phyloP scores from a whole-genome alignment of 345 rosid species.

The Corymbia maculata region DNA sequence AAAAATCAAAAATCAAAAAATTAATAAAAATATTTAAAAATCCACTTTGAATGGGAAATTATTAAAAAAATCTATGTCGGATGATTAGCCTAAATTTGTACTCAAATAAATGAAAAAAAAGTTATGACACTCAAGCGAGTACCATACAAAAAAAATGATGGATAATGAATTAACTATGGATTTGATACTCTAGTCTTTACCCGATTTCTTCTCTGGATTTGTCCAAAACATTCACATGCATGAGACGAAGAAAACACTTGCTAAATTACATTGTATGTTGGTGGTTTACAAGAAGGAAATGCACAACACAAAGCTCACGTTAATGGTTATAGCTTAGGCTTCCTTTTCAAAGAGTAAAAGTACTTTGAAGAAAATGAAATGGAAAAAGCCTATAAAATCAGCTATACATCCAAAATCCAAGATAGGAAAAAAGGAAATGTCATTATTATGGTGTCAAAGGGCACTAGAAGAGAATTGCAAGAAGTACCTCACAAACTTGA shows the following conservation, averaged over 20 bases:
- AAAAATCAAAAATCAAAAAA: too few relatives aligned
- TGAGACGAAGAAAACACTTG: not conserved
- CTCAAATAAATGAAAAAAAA: too few relatives aligned
- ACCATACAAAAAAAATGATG: not conserved
- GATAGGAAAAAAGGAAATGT: not conserved
- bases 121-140: too few relatives aligned
- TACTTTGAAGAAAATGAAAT: too few relatives aligned
- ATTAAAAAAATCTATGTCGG: too few relatives aligned
- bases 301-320: not conserved
- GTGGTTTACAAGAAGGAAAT: not conserved
- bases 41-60: too few relatives aligned
- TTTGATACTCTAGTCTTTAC: not conserved
- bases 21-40: too few relatives aligned
- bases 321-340: not conserved
- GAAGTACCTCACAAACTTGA: not conserved
- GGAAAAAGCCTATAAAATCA: not conserved
- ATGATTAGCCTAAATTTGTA: too few relatives aligned
- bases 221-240: not conserved
- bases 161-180: not conserved
- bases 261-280: not conserved
- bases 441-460: not conserved
- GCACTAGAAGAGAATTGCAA: too few relatives aligned
- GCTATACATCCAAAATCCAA: not conserved
- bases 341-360: too few relatives aligned
- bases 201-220: not conserved